A percentile compares a stretch with the other conserved stretches of the same genome.
Conservation (phyloP, 2,329 filamentous ascomycete genomes). For the Phialemoniopsis sp. region DNA sequence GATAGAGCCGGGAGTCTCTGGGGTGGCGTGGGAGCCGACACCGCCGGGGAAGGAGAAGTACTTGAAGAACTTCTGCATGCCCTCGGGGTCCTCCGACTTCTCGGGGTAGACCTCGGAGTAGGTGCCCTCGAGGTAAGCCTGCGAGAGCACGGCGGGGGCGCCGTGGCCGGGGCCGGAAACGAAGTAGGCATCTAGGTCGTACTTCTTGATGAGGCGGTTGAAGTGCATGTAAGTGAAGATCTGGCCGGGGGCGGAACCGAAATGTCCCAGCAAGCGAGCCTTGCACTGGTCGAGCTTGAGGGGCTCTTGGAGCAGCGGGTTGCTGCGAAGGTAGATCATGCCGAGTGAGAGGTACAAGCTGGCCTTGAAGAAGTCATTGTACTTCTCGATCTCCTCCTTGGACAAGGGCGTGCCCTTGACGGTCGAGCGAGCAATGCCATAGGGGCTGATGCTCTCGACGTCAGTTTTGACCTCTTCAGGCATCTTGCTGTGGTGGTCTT, state of each 20-base stretch:
- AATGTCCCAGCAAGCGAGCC: constrained; percentile 69
- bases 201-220: constrained; percentile 79
- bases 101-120: constrained; percentile 76
- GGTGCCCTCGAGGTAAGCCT: constrained; percentile 73
- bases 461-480: constrained; percentile 20
- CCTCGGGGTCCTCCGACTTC: constrained; percentile 63
- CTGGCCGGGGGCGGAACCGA: constrained; percentile 76
- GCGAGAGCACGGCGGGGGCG: constrained; percentile 70
- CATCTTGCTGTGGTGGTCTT: neutral
- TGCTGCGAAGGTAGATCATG: constrained; percentile 76
- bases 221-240: constrained; percentile 80
- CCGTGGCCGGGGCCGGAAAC: constrained; percentile 76
- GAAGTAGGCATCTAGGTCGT: constrained; percentile 68
- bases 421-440: constrained; percentile 62
- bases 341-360: constrained; percentile 72
- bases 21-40: constrained; percentile 73
- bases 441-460: constrained; percentile 57
- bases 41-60: constrained; percentile 79
- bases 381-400: constrained; percentile 62
- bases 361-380: constrained; percentile 70
- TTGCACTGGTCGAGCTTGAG: constrained; percentile 69
- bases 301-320: constrained; percentile 67
- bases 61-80: constrained; percentile 75
- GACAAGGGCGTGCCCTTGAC: constrained; percentile 58
- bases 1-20: constrained; percentile 72